A percentile compares a stretch with the other conserved stretches of the same genome.
These are phyloP conservation scores for Wakefieldia striispora DNA, from an alignment of 768 basidiomycete genomes.

Conservation along the genomic window DNA sequence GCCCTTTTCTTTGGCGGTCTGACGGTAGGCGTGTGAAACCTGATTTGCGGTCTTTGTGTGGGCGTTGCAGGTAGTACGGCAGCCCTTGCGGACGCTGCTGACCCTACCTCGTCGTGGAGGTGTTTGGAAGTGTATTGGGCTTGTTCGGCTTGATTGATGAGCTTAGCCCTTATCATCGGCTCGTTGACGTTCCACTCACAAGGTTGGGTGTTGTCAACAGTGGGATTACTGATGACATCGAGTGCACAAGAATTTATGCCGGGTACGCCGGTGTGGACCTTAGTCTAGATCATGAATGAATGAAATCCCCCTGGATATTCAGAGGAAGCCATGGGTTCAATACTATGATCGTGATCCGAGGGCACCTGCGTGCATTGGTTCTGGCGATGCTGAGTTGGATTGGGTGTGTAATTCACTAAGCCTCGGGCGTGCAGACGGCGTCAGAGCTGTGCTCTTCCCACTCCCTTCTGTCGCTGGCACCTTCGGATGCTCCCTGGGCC, in stretches of 20 bases:
- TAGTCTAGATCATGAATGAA: too few species aligned
- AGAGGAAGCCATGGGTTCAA: too few species aligned
- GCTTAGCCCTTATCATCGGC: conserved; percentile 28
- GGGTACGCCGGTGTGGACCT: conserved; percentile 30
- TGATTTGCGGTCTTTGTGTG: conserved; percentile 91
- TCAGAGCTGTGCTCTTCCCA: too few species aligned
- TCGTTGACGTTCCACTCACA: neutral
- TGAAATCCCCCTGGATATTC: too few species aligned
- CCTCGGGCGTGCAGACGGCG: too few species aligned
- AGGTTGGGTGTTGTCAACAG: conserved; percentile 34
- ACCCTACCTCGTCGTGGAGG: conserved; percentile 94
- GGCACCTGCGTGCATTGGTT: too few species aligned
- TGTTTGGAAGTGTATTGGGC: conserved; percentile 88
- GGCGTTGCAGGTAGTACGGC: conserved; percentile 96
- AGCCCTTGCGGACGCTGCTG: conserved; percentile 92
- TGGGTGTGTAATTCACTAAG: too few species aligned
- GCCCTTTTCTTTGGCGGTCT: conserved; percentile 97
- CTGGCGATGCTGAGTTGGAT: too few species aligned
- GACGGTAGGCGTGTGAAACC: conserved; percentile 91
- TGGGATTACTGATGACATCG: conserved; percentile 79
- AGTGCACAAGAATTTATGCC: conserved; percentile 57
- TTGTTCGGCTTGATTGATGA: conserved; percentile 90
- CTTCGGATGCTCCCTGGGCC: neutral
- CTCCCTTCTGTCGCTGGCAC: conserved; percentile 2
- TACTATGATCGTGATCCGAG: too few species aligned